A percentile compares a stretch with the other conserved stretches of the same genome.
Conservation (phyloP, 257 asterid genomes). For the Rubia yunnanensis region DNA sequence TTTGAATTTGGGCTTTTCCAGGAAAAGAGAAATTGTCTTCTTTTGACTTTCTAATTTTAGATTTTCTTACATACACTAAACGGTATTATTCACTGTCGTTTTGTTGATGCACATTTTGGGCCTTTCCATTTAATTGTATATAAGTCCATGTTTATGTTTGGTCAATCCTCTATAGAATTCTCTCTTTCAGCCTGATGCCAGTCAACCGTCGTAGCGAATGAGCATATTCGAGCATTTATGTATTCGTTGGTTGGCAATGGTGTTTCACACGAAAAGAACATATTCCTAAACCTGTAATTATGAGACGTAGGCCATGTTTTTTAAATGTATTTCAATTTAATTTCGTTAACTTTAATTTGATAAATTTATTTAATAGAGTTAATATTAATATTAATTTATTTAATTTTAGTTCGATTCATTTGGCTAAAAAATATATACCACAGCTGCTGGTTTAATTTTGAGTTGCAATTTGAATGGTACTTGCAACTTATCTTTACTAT, state of each 20-base stretch:
- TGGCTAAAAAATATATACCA: too few species aligned
- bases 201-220: not conserved
- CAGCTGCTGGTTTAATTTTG: too few species aligned
- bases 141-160: not conserved
- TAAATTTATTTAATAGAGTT: too few species aligned
- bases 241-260: too few species aligned
- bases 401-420: too few species aligned
- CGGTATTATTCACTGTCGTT: not conserved
- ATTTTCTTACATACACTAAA: not conserved
- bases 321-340: too few species aligned
- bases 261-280: too few species aligned
- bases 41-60: conserved; percentile 7
- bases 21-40: not conserved
- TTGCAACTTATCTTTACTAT: not conserved
- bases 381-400: too few species aligned
- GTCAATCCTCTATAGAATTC: not conserved
- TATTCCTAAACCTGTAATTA: too few species aligned
- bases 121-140: not conserved
- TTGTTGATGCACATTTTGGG: not conserved
- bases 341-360: too few species aligned
- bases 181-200: not conserved
- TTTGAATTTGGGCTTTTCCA: not conserved
- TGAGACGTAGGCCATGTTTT: too few species aligned
- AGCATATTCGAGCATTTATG: too few species aligned
- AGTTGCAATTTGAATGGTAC: not conserved